phyloP scores from a whole-genome alignment of 2,329 filamentous ascomycete species.

The Claviceps paspali region DNA sequence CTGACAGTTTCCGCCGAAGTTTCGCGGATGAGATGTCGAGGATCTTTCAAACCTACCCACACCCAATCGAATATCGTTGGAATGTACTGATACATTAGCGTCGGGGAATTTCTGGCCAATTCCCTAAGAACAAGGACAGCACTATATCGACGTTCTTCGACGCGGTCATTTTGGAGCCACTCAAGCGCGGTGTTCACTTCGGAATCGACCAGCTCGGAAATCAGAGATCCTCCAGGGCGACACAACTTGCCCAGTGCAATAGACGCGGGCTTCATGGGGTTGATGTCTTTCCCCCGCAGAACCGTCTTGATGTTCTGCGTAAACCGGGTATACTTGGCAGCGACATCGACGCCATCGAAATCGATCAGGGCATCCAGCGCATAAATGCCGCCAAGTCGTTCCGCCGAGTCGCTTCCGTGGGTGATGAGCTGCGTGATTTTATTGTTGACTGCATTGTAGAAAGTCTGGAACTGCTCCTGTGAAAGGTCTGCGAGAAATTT shows the following conservation, averaged over 20 bases:
- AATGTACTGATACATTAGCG: slow-evolving; percentile 89
- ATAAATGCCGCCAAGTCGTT: slow-evolving; percentile 81
- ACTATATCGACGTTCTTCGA: slow-evolving; percentile 86
- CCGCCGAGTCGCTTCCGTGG: slow-evolving; percentile 71
- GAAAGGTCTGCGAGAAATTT: slow-evolving; percentile 45
- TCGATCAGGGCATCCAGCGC: slow-evolving; percentile 88
- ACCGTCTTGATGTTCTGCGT: slow-evolving; percentile 79
- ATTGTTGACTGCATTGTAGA: slow-evolving; percentile 41
- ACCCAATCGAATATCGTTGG: slow-evolving; percentile 91
- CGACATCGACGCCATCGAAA: slow-evolving; percentile 88
- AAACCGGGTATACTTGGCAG: slow-evolving; percentile 87
- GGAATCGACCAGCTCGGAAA: slow-evolving; percentile 88
- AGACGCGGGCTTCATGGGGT: slow-evolving; percentile 80
- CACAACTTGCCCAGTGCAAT: slow-evolving; percentile 81
- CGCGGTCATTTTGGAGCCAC: slow-evolving; percentile 88
- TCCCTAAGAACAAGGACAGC: slow-evolving; percentile 85
- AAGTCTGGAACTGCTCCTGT: slow-evolving; percentile 56
- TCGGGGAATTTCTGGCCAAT: slow-evolving; percentile 82
- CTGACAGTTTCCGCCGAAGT: slow-evolving; percentile 87
- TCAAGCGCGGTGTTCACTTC: slow-evolving; percentile 94
- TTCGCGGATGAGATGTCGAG: slow-evolving; percentile 78
- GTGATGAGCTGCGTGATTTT: slow-evolving; percentile 54
- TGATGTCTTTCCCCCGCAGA: slow-evolving; percentile 78
- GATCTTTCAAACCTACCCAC: slow-evolving; percentile 85
- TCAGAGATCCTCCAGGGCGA: slow-evolving; percentile 80